Evolutionary conservation across 2,329 filamentous ascomycete species (phyloP).

Genomic region (Colletotrichum echinochloae): DNA sequence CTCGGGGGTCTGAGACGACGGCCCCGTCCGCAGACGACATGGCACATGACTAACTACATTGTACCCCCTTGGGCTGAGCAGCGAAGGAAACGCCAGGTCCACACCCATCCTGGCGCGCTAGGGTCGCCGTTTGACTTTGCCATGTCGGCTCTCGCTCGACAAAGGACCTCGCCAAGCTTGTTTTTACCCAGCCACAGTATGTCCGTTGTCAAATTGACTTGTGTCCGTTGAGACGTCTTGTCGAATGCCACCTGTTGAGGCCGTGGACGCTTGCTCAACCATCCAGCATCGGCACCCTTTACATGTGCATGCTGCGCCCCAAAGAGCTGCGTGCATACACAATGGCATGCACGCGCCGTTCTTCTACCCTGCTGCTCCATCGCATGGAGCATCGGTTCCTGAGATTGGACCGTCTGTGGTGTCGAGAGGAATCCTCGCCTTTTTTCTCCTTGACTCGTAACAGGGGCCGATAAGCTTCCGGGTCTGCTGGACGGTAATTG

Average conservation of each 20-base stretch:
- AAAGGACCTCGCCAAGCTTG: background rate
- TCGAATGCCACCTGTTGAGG: background rate
- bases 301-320: background rate
- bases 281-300: background rate
- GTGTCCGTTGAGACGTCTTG: background rate
- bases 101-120: constrained; percentile 3
- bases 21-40: constrained; percentile 18
- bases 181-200: no score
- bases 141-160: constrained; percentile 6
- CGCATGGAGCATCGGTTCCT: background rate
- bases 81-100: constrained; percentile 16
- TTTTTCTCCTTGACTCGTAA: background rate
- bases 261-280: background rate
- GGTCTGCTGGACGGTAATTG: background rate
- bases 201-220: background rate
- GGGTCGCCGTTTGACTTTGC: constrained; percentile 4
- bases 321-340: background rate
- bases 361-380: background rate
- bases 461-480: background rate
- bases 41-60: no score
- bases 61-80: background rate
- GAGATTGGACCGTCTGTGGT: background rate
- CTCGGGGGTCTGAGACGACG: constrained; percentile 33
- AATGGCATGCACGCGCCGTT: background rate
- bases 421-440: no score